Conservation (phyloP, 2,329 filamentous ascomycete species). For the Bipolaris cookei region DNA sequence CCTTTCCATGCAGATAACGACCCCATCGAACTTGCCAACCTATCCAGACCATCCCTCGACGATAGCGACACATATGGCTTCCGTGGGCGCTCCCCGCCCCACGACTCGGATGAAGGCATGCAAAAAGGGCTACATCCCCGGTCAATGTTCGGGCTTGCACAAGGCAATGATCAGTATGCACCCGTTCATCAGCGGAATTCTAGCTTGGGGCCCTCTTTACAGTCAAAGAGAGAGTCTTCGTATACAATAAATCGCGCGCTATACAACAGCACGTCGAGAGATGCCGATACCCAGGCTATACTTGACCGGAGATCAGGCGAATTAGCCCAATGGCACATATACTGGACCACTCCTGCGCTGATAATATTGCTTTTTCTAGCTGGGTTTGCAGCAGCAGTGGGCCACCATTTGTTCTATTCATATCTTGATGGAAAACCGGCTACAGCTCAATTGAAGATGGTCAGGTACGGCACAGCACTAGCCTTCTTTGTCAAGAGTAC, state of each 20-base stretch:
- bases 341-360: constrained; percentile 44
- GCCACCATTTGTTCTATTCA: constrained; percentile 46
- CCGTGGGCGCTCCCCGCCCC: constrained; percentile 17
- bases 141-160: constrained; percentile 24
- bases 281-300: constrained; percentile 43
- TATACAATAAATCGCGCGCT: constrained; percentile 30
- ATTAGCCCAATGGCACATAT: constrained; percentile 45
- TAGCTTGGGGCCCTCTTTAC: constrained; percentile 22
- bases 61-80: constrained; percentile 14
- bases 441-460: constrained; percentile 42
- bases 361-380: constrained; percentile 39
- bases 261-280: constrained; percentile 35
- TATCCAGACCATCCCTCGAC: constrained; percentile 21
- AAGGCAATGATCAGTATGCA: constrained; percentile 27
- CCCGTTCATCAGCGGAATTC: constrained; percentile 23
- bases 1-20: constrained; percentile 36
- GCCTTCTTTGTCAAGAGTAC: constrained; percentile 49
- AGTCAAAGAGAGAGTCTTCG: constrained; percentile 30
- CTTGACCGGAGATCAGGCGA: constrained; percentile 43
- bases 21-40: constrained; percentile 38
- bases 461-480: constrained; percentile 47
- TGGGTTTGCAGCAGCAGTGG: constrained; percentile 42
- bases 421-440: constrained; percentile 40
- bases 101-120: constrained; percentile 14
- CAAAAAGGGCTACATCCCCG: constrained; percentile 24